Evolutionary conservation across 2,329 filamentous ascomycete genomes (phyloP).

Genomic region (Cladophialophora bantiana): DNA sequence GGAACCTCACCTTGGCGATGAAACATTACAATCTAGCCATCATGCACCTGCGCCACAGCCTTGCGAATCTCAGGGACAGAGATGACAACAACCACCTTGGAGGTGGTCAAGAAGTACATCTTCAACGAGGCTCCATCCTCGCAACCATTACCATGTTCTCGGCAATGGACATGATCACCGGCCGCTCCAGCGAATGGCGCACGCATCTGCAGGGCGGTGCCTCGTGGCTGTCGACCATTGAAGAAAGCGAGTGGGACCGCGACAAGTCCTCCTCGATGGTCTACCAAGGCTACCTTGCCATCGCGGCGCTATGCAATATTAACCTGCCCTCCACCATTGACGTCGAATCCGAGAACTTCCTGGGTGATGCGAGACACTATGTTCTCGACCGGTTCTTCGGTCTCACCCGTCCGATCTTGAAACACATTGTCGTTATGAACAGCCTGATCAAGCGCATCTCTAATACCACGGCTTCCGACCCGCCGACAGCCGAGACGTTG

Average conservation of each 20-base stretch:
- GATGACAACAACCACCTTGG: conserved; percentile 30
- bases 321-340: conserved; percentile 40
- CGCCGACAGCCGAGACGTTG: conserved; percentile 35
- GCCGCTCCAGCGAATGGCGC: conserved; percentile 40
- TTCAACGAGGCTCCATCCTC: conserved; percentile 34
- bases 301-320: conserved; percentile 44
- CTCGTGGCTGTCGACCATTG: conserved; percentile 34
- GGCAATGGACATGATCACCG: conserved; percentile 38
- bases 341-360: conserved; percentile 38
- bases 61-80: conserved; percentile 44
- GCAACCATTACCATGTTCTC: conserved; percentile 38
- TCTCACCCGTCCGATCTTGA: conserved; percentile 42
- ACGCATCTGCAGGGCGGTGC: conserved; percentile 41
- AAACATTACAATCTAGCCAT: conserved; percentile 44
- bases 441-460: conserved; percentile 41
- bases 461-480: conserved; percentile 11
- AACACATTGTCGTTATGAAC: conserved; percentile 41
- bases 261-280: conserved; percentile 37
- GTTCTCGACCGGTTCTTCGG: conserved; percentile 44
- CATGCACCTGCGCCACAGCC: conserved; percentile 44
- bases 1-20: conserved; percentile 42
- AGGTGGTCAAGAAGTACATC: conserved; percentile 13
- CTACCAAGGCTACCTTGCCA: conserved; percentile 43
- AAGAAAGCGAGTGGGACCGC: conserved; percentile 27
- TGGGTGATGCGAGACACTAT: conserved; percentile 35